phyloP scores from a whole-genome alignment of 352 stramenopile species.

The Phytopythium vexans region DNA sequence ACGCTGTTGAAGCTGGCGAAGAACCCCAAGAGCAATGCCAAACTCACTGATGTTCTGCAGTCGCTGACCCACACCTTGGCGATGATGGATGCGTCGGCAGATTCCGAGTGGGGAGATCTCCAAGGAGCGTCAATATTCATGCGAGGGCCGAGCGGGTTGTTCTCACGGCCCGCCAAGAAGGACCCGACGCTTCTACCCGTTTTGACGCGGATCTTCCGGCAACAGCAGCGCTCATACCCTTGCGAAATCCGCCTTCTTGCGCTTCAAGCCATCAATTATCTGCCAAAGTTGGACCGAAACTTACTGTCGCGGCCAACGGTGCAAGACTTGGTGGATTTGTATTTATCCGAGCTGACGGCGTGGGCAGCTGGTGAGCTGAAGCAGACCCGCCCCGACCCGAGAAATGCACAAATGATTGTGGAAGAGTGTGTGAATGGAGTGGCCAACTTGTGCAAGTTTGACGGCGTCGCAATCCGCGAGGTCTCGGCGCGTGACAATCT shows the following conservation, averaged over 20 bases:
- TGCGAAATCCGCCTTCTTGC: constrained; percentile 55
- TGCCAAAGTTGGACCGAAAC: constrained; percentile 80
- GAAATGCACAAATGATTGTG: constrained; percentile 63
- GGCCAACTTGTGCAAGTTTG: constrained; percentile 55
- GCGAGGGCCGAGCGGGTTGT: constrained; percentile 19
- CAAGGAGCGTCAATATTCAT: constrained; percentile 49
- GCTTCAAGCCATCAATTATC: constrained; percentile 82
- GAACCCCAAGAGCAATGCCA: constrained; percentile 40
- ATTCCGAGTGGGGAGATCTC: constrained; percentile 66
- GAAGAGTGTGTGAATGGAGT: constrained; percentile 78
- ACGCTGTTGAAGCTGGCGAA: constrained; percentile 50
- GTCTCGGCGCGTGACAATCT: constrained; percentile 37
- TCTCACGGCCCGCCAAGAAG: constrained; percentile 33
- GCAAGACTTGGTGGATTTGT: constrained; percentile 47
- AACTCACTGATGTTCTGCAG: constrained; percentile 64
- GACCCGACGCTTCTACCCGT: constrained; percentile 58
- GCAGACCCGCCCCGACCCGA: constrained; percentile 5
- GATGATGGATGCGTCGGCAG: constrained; percentile 81
- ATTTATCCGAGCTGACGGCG: constrained; percentile 42
- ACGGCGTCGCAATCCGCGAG: constrained; percentile 53
- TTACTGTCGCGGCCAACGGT: constrained; percentile 47
- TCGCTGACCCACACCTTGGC: constrained; percentile 78
- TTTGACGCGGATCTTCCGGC: constrained; percentile 47
- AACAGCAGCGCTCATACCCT: constrained; percentile 29
- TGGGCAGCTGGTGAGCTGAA: constrained; percentile 20